phyloP scores from a whole-genome alignment of 192 early-diverging fungal genomes.

The Coemansia asiatica region DNA sequence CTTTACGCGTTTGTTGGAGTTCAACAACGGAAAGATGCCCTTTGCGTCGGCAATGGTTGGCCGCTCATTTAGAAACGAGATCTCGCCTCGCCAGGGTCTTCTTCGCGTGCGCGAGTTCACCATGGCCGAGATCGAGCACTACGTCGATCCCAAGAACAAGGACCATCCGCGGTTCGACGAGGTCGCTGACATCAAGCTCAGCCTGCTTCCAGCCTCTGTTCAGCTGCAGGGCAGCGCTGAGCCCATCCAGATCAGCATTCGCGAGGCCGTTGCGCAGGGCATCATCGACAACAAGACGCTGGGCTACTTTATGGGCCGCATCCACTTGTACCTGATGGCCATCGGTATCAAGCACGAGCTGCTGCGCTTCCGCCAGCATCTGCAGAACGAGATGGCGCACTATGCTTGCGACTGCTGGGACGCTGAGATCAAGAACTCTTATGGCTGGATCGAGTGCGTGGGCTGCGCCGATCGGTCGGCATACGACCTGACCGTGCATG shows the following conservation, averaged over 20 bases:
- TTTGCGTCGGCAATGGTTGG: constrained; percentile 98
- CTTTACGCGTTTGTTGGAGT: constrained; percentile 95
- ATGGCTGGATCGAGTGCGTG: constrained; percentile 99
- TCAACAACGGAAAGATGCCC: constrained; percentile 98
- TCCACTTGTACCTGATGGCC: constrained; percentile 84
- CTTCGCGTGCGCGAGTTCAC: constrained; percentile 97
- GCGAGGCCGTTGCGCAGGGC: constrained; percentile 84
- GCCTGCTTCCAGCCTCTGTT: constrained; percentile 70
- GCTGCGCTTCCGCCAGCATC: constrained; percentile 97
- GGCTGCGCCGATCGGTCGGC: constrained; percentile 99
- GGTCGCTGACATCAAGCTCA: constrained; percentile 73
- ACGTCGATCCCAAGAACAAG: constrained; percentile 93
- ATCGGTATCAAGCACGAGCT: constrained; percentile 86
- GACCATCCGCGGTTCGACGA: constrained; percentile 88
- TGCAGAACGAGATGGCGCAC: constrained; percentile 99
- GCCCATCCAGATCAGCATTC: constrained; percentile 72
- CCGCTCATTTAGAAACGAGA: constrained; percentile 98
- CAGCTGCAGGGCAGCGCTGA: constrained; percentile 79
- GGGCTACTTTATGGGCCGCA: constrained; percentile 97
- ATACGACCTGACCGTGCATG: constrained; percentile 93
- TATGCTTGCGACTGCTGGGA: constrained; percentile 99
- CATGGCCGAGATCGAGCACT: constrained; percentile 99
- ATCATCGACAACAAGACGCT: constrained; percentile 96
- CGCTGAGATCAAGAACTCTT: constrained; percentile 91
- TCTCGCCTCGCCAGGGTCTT: constrained; percentile 91